Evolutionary conservation across 2,329 filamentous ascomycete species (phyloP).

Genomic region (Colletotrichum sp.): DNA sequence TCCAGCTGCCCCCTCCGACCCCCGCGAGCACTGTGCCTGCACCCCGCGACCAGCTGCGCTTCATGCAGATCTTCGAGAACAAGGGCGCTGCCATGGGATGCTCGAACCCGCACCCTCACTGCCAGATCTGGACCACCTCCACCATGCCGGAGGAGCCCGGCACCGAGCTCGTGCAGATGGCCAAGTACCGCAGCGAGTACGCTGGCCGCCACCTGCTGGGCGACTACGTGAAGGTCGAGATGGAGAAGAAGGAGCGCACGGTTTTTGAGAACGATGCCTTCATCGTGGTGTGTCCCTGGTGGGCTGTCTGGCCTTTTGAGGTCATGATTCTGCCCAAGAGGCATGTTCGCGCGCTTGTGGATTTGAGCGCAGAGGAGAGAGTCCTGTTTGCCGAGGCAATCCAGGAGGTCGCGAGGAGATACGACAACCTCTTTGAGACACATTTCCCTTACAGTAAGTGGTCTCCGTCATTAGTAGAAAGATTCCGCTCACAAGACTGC

Average conservation of each 20-base stretch:
- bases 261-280: conserved; percentile 89
- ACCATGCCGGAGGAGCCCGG: conserved; percentile 87
- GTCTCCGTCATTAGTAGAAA: not conserved
- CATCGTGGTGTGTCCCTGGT: conserved; percentile 92
- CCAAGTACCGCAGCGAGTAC: conserved; percentile 77
- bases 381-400: conserved; percentile 80
- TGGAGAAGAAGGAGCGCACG: conserved; percentile 80
- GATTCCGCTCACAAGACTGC: conserved; percentile 21
- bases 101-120: conserved; percentile 97
- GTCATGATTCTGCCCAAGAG: conserved; percentile 85
- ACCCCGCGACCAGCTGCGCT: conserved; percentile 81
- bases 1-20: conserved; percentile 43
- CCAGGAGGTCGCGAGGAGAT: conserved; percentile 86
- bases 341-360: conserved; percentile 84
- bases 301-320: conserved; percentile 98
- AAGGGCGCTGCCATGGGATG: conserved; percentile 98
- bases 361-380: conserved; percentile 76
- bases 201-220: conserved; percentile 77
- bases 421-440: conserved; percentile 97
- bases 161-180: conserved; percentile 78
- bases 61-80: conserved; percentile 99
- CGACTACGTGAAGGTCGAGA: conserved; percentile 87
- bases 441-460: conserved; percentile 88
- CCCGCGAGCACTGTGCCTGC: conserved; percentile 43
- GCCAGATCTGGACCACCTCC: conserved; percentile 95